phyloP scores from a whole-genome alignment of 768 basidiomycete species.

The Ramaria rubella region DNA sequence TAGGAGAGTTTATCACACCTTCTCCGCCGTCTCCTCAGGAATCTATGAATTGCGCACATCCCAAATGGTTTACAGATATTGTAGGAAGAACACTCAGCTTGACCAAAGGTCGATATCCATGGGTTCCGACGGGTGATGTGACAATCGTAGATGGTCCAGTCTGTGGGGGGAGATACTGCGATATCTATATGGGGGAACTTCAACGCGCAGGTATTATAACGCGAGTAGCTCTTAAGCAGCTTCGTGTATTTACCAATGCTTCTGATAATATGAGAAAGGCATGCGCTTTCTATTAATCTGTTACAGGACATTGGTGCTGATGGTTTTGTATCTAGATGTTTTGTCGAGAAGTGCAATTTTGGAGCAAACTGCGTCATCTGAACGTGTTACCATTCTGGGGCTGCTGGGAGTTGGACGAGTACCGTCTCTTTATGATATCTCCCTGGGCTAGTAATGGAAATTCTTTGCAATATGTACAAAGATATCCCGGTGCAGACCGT shows the following conservation, averaged over 20 bases:
- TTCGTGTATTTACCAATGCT: conserved; percentile 1
- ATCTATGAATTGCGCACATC: no score
- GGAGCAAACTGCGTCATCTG: neutral
- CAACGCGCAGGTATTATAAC: neutral
- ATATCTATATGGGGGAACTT: conserved; percentile 1
- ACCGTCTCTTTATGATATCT: neutral
- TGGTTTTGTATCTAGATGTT: neutral
- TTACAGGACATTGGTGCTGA: neutral
- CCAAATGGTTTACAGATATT: no score
- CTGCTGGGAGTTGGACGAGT: neutral
- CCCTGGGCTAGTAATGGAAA: neutral
- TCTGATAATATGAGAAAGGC: neutral
- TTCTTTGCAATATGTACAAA: neutral
- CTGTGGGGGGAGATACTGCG: neutral
- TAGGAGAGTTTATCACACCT: no score
- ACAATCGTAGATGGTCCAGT: no score
- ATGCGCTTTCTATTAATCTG: neutral
- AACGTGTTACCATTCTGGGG: neutral
- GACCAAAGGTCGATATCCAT: no score
- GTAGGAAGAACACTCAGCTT: no score
- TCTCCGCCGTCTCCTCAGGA: no score
- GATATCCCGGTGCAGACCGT: neutral
- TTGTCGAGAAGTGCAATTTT: neutral
- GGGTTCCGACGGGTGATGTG: no score
- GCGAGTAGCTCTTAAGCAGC: neutral